Conservation (phyloP, 164 flowering plant species). For the Umbilicus rupestris region DNA sequence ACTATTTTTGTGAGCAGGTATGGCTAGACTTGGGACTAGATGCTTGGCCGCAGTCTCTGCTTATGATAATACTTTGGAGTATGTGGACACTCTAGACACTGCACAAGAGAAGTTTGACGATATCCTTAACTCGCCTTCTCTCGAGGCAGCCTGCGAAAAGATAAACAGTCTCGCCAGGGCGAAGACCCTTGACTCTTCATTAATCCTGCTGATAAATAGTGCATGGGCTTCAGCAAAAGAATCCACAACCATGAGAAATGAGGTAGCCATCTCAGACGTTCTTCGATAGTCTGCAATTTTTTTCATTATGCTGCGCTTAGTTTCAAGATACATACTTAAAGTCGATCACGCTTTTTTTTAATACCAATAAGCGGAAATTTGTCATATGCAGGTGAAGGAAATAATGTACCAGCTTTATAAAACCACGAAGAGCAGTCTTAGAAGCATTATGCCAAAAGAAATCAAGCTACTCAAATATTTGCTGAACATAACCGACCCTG, state of each 20-base stretch:
- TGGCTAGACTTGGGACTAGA: constrained; percentile 76
- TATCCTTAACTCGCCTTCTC: constrained; percentile 67
- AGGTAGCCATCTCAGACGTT: constrained; percentile 29
- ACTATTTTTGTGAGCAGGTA: constrained; percentile 29
- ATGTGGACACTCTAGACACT: constrained; percentile 52
- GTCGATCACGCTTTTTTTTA: not conserved
- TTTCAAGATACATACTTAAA: too few relatives aligned
- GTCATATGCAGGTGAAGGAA: constrained; percentile 66
- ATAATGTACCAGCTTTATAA: constrained; percentile 85
- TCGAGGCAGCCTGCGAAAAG: constrained; percentile 86
- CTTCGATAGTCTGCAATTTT: too few relatives aligned
- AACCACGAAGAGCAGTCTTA: constrained; percentile 77
- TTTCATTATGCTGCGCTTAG: too few relatives aligned
- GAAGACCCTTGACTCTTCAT: constrained; percentile 83
- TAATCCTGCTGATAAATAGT: constrained; percentile 74
- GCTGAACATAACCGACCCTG: constrained; percentile 87
- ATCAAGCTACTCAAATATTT: constrained; percentile 81
- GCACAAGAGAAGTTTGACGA: constrained; percentile 94
- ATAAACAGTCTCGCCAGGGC: constrained; percentile 78
- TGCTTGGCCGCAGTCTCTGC: constrained; percentile 85
- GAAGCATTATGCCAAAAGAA: constrained; percentile 85
- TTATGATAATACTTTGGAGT: constrained; percentile 68
- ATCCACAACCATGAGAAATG: constrained; percentile 68
- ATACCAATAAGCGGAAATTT: not conserved
- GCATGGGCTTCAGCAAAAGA: constrained; percentile 95